These are phyloP conservation scores for Eugenia klotzschiana DNA, from an alignment of 441 rosid species.

Conservation along the genomic window DNA sequence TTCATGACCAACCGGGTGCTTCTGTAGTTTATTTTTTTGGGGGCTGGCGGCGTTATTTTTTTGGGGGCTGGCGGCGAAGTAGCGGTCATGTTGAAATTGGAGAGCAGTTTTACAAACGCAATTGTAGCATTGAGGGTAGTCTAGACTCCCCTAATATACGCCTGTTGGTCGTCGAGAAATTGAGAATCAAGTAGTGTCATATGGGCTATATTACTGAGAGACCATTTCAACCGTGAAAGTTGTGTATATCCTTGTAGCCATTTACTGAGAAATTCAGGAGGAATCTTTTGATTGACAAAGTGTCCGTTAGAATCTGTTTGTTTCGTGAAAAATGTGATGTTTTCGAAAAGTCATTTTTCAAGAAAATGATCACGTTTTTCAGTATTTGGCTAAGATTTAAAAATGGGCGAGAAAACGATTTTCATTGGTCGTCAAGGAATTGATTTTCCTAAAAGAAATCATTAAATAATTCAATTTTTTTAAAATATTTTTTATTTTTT, in stretches of 20 bases:
- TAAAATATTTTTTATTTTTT: too few species aligned
- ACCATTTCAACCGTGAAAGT: not conserved
- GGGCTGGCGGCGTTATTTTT: not conserved
- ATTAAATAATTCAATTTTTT: too few species aligned
- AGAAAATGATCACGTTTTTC: too few species aligned
- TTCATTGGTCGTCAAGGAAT: too few species aligned
- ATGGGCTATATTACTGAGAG: not conserved
- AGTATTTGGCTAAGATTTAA: too few species aligned
- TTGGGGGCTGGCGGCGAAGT: not conserved
- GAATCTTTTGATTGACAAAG: not conserved
- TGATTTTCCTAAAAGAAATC: too few species aligned
- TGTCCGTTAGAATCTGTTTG: not conserved
- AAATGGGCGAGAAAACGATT: too few species aligned
- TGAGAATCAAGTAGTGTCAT: not conserved
- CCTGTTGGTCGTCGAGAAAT: too few species aligned
- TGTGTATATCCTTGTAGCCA: not conserved
- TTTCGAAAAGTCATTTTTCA: too few species aligned
- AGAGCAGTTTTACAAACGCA: not conserved
- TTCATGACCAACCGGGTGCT: not conserved
- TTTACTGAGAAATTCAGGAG: not conserved
- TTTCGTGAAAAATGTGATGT: too few species aligned
- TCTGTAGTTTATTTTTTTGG: not conserved
- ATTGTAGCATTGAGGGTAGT: too few species aligned
- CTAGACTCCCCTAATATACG: too few species aligned
- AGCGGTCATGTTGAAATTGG: not conserved